These are phyloP conservation scores for Calocera viscosa DNA, from an alignment of 768 basidiomycete genomes.

Conservation along the genomic window DNA sequence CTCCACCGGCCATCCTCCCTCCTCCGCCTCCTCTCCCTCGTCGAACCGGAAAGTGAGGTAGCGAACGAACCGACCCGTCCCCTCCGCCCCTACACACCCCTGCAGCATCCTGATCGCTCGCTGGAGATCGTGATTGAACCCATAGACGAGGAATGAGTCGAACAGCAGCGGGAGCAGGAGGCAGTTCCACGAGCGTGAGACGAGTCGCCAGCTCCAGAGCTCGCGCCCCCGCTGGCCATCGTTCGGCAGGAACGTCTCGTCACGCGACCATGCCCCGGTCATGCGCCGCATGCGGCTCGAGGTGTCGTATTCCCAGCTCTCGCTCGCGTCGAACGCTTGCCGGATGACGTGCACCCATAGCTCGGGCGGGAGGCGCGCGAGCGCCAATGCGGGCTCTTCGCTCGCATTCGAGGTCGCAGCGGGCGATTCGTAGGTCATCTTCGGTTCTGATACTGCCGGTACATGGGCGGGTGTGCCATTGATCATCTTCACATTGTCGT, in stretches of 20 bases:
- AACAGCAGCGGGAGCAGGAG: conserved; percentile 1
- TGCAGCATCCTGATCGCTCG: background rate
- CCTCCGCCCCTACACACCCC: background rate
- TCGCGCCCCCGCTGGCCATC: background rate
- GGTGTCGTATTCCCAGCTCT: conserved; percentile 4
- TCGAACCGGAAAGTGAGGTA: background rate
- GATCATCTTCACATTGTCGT: too few relatives aligned
- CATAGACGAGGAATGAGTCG: background rate
- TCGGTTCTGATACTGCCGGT: background rate
- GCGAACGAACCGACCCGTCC: background rate
- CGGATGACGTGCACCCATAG: conserved; percentile 1
- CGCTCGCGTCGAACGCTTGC: conserved; percentile 1
- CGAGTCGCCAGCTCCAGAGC: background rate
- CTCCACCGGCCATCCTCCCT: background rate
- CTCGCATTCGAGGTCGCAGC: background rate
- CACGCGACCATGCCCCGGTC: background rate
- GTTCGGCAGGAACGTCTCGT: background rate
- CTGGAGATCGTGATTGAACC: background rate
- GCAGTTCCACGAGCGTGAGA: background rate
- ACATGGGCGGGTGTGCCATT: too few relatives aligned
- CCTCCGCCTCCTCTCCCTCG: background rate
- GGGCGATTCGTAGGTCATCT: background rate
- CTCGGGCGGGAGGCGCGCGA: background rate
- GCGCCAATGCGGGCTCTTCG: too few relatives aligned
- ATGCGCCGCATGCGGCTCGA: background rate